Evolutionary conservation across 2,329 filamentous ascomycete species (phyloP).

Genomic region (Ceratocystis huliohia): DNA sequence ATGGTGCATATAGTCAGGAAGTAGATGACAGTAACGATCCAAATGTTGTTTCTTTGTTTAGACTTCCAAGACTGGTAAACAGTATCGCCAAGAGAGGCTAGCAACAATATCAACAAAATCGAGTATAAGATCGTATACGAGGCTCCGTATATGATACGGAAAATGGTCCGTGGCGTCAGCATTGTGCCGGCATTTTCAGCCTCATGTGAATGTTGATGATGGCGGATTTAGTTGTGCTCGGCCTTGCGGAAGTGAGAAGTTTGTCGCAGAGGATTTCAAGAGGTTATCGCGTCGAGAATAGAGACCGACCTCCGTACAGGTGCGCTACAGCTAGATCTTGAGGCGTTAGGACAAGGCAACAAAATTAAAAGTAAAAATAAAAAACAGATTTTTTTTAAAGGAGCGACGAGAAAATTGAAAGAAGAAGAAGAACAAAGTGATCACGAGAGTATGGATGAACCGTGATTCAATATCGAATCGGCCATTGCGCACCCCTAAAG

Average conservation of each 20-base stretch:
- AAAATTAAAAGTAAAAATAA: constrained; percentile 11
- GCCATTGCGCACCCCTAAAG: neutral
- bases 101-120: constrained; percentile 57
- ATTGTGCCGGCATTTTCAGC: constrained; percentile 26
- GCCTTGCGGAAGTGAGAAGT: constrained; percentile 14
- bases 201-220: constrained; percentile 22
- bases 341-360: constrained; percentile 4
- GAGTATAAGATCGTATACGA: constrained; percentile 66
- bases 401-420: constrained; percentile 9
- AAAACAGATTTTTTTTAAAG: neutral
- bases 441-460: neutral
- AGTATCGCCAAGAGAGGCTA: constrained; percentile 68
- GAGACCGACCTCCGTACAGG: neutral
- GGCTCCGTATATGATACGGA: constrained; percentile 68
- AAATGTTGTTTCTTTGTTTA: constrained; percentile 62
- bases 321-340: constrained; percentile 18
- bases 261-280: neutral
- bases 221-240: neutral
- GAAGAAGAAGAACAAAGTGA: neutral
- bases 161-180: constrained; percentile 43
- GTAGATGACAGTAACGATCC: constrained; percentile 67
- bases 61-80: constrained; percentile 63
- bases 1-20: constrained; percentile 58
- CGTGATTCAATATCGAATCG: neutral
- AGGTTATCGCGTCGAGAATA: neutral